Base-by-base conservation (phyloP, 2,329 filamentous ascomycete species). In the Sporothrix variecibatus region DNA sequence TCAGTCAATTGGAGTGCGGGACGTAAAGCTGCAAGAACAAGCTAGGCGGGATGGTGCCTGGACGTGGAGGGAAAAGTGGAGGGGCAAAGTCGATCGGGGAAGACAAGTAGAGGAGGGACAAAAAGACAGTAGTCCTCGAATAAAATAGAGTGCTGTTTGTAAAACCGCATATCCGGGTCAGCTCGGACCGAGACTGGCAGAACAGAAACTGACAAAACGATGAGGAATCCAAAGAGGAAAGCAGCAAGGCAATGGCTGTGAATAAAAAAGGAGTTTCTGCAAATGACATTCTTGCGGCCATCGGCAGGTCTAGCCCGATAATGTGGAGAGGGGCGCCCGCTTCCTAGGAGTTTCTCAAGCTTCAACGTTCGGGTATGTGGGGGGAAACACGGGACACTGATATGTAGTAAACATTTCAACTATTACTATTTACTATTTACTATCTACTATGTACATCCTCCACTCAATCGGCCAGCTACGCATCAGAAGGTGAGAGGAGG, bases 291-390 rank as follows among this genome's bases (percentile, higher is more conserved):
- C n/a, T n/a, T n/a, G n/a, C 43, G 43, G 43, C 58, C 60, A 65
- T 73, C 72, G 72, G 72, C 72, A 73, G 28, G 56, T 71, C 56
- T 73, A n/a, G 60, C 67, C 72, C 72, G 67, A 73, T 46, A 40
- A 46, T 17, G n/a, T 67, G 53, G 58, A 58, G 53, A 49, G 9
- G 9, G 15, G 28, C 40, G 46, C 56, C n/a, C 9, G 9, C 7
- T 20, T 26, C 23, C n/a, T 17, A 12, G 43, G 43, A 46, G 3
- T 11, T 15, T 15, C 43, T 15, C 12, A 4, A 31, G 26, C 51
- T 56, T 56, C 51, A 80, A 31, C 51, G 4, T 60, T 60, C 26
- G 56, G 23, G 2, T 60, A 34, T 17, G 23, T 31, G 51, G 56
- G 28, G 56, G 17, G 5, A 34, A 34, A 31, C 34, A 20, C 15